Conservation (phyloP, 2,329 filamentous ascomycete genomes). For the Penicillium vulpinum region DNA sequence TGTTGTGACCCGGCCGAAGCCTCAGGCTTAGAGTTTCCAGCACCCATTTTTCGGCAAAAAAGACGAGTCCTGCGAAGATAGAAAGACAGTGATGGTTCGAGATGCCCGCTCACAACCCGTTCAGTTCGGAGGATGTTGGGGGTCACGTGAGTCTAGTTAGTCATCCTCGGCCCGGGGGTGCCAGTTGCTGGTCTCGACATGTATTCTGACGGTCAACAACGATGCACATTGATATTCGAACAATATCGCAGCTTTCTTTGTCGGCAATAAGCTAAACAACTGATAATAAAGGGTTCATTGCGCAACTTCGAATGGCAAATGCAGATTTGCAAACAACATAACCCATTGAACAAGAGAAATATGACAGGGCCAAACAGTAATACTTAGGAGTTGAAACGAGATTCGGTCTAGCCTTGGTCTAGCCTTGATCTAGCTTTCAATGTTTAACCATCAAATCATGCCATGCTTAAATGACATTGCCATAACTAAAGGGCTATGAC, state of each 20-base stretch:
- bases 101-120: slow-evolving; percentile 10
- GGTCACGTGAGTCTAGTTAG: slow-evolving; percentile 1
- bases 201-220: background rate
- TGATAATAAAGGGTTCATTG: no score
- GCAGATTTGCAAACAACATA: background rate
- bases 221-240: background rate
- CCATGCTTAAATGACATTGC: background rate
- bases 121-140: slow-evolving; percentile 13
- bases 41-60: slow-evolving; percentile 52
- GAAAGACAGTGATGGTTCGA: slow-evolving; percentile 4
- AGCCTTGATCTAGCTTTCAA: background rate
- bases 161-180: background rate
- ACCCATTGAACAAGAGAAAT: background rate
- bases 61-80: slow-evolving; percentile 9
- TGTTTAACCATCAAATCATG: background rate
- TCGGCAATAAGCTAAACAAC: no score
- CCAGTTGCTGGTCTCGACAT: background rate
- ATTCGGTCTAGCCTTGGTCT: background rate
- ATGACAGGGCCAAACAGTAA: background rate
- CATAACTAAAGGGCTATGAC: background rate
- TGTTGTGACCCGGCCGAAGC: slow-evolving; percentile 54
- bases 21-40: slow-evolving; percentile 62
- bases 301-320: background rate
- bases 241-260: background rate
- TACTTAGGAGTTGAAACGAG: background rate